Evolutionary conservation across 2,329 filamentous ascomycete genomes (phyloP), one percentile per base, ranked within the genome.

Genomic region (Didymella glomerata): DNA sequence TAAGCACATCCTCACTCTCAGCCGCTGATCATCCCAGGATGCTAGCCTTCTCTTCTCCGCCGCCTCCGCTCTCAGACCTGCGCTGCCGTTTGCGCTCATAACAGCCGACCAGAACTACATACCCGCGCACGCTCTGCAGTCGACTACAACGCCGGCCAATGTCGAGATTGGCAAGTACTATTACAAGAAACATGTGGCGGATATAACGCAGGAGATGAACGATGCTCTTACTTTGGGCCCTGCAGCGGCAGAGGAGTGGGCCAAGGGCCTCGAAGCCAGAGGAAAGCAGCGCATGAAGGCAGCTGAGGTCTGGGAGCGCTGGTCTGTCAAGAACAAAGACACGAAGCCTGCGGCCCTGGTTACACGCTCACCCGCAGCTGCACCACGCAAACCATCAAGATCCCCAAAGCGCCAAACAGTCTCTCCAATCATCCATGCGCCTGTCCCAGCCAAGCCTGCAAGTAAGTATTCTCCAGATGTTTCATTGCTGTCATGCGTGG

Each of bases 191-290:
- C 85, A 93, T 57, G 82, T 92, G 34, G 82, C 88, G 25, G 81
- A 82, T 8, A 83, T 93, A 63, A 84, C 84, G 57, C 72, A 79
- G 30, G 87, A 91, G 68, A 86, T 91, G 65, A 79, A 85, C 42
- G 80, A 85, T 5, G 90, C 88, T 53, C 85, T 86, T 66, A 77
- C 80, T n/a, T 83, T 91, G 65, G 90, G 91, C n/a, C 68, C 83
- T 44, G 88, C 88, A 41, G 85, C 88, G 11, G 84, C 85, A 4
- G 89, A 92, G 66, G 91, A 93, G 74, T 95, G 91, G 91, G 81
- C 88, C 28, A 93, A 93, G 76, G 91, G 91, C 10, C 82, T 95
- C 3, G 84, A 87, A 42, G 80, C 79, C 27, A 83, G 86, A 57
- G 89, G 90, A 10, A 85, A 85, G 66, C 82, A 86, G 58, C 78